Percentiles rank a stretch among this genome's conserved stretches.
phyloP scores from a whole-genome alignment of 1,284 basidiomycete species.

The Porogramme epimiltina region DNA sequence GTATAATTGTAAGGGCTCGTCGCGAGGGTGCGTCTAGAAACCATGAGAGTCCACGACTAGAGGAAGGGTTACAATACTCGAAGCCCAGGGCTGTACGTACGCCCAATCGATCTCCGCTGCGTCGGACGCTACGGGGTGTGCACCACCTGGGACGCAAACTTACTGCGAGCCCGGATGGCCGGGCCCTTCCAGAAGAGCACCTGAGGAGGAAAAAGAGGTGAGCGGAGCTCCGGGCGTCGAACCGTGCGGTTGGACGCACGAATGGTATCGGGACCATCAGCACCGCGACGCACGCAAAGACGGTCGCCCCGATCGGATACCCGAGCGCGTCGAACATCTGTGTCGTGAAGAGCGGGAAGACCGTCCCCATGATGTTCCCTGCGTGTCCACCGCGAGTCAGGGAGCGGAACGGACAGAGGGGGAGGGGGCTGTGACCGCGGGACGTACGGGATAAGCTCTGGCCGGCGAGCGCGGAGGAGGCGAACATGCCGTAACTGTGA shows the following conservation, averaged over 20 bases:
- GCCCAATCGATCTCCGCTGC: no score
- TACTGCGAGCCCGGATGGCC: constrained; percentile 59
- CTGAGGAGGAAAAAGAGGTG: constrained; percentile 28
- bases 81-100: no score
- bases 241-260: constrained; percentile 38
- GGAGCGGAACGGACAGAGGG: not conserved
- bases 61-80: no score
- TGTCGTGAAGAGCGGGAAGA: constrained; percentile 66
- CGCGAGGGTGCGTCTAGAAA: no score
- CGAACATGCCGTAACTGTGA: constrained; percentile 68
- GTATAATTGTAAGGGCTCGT: no score
- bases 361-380: constrained; percentile 61
- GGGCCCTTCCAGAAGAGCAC: constrained; percentile 66
- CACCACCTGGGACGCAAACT: constrained; percentile 46
- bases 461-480: constrained; percentile 77
- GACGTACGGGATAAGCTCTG: constrained; percentile 69
- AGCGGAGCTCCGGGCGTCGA: not conserved
- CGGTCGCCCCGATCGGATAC: constrained; percentile 72
- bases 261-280: constrained; percentile 70
- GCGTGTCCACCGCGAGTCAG: not conserved
- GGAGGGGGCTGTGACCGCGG: not conserved
- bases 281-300: constrained; percentile 64
- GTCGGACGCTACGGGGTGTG: constrained; percentile 12
- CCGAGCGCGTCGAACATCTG: constrained; percentile 62
- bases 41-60: no score